Conservation (phyloP, 176 grass and related monocot species). For the Luzula sylvatica region DNA sequence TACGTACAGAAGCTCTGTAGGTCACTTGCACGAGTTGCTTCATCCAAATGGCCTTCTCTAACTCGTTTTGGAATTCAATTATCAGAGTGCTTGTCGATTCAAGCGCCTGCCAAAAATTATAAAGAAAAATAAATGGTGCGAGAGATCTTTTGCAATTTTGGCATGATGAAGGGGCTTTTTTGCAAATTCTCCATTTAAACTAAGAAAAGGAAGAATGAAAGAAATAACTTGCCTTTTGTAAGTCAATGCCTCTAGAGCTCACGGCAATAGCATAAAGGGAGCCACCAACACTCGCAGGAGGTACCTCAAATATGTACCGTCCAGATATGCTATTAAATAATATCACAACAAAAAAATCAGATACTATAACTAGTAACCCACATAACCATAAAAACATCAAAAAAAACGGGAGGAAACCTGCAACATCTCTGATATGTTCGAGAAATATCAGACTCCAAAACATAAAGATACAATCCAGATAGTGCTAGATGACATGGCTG, state of each 20-base stretch:
- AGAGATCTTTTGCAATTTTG: too few relatives aligned
- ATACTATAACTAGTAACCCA: too few relatives aligned
- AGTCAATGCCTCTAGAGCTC: conserved; percentile 65
- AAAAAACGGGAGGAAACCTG: conserved; percentile 36
- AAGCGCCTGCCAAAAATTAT: conserved; percentile 48
- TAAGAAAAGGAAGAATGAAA: not conserved
- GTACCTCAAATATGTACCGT: conserved; percentile 75
- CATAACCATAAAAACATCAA: conserved; percentile 16
- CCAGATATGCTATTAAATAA: conserved; percentile 69
- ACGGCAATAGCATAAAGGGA: conserved; percentile 73
- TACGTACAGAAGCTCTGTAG: conserved; percentile 82
- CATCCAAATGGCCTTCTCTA: conserved; percentile 69
- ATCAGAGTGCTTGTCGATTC: conserved; percentile 81
- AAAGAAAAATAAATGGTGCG: not conserved
- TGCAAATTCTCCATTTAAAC: too few relatives aligned
- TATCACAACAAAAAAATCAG: conserved; percentile 1
- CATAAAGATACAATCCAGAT: conserved; percentile 92
- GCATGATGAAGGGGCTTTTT: too few relatives aligned
- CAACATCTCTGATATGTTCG: conserved; percentile 68
- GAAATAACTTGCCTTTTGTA: conserved; percentile 53
- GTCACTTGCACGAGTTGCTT: conserved; percentile 78
- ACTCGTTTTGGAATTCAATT: conserved; percentile 64
- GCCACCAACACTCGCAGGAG: conserved; percentile 57
- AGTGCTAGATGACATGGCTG: conserved; percentile 74
- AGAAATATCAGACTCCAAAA: conserved; percentile 76